Percentiles rank a stretch among this genome's conserved stretches.
phyloP scores from a whole-genome alignment of 352 stramenopile genomes.

The Phytophthora idaei region DNA sequence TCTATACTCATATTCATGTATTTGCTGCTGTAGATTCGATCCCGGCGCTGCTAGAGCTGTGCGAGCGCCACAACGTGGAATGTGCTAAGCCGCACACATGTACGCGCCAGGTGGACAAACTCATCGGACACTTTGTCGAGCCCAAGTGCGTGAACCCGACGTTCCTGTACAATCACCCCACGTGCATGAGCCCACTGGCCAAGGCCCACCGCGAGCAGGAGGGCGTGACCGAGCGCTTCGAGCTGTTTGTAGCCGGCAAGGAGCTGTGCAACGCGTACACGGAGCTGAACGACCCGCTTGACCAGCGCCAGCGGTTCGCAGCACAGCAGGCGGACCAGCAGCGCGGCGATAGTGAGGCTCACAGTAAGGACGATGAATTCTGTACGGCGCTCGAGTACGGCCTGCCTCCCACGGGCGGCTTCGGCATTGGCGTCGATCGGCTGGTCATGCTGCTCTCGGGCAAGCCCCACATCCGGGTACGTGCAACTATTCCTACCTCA shows the following conservation, averaged over 20 bases:
- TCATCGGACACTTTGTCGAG: constrained; percentile 98
- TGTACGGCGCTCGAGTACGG: constrained; percentile 98
- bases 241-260: constrained; percentile 96
- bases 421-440: constrained; percentile 97
- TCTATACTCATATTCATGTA: background rate
- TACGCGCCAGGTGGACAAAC: constrained; percentile 95
- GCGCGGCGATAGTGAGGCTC: constrained; percentile 86
- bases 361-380: constrained; percentile 97
- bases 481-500: constrained; percentile 9
- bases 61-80: constrained; percentile 89
- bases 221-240: constrained; percentile 97
- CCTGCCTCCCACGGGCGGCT: constrained; percentile 96
- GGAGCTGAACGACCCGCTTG: constrained; percentile 98
- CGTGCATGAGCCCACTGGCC: constrained; percentile 96
- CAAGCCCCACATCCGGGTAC: constrained; percentile 96
- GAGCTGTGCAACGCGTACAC: constrained; percentile 99
- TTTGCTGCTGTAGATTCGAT: constrained; percentile 52
- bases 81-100: constrained; percentile 94
- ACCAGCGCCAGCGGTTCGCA: constrained; percentile 96
- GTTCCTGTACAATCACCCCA: constrained; percentile 98
- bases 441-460: constrained; percentile 99
- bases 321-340: constrained; percentile 91
- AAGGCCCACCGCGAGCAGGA: constrained; percentile 94
- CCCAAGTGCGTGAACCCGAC: constrained; percentile 93
- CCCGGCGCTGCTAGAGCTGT: constrained; percentile 81